Evolutionary conservation across 768 basidiomycete species (phyloP).

Genomic region (Kwoniella sp.): DNA sequence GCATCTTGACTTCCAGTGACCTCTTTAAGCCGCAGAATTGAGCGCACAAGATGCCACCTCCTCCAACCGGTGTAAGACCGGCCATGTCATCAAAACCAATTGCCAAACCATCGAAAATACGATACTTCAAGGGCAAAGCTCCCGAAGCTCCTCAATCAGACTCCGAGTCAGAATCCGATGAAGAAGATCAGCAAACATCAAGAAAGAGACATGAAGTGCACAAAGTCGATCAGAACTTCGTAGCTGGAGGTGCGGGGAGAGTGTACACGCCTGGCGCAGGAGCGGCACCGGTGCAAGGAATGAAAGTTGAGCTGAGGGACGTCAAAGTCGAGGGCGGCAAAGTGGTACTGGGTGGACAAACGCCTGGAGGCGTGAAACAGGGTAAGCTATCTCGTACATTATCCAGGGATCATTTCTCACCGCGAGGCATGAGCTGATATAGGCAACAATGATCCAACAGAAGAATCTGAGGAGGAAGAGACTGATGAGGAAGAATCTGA

Average conservation of each 20-base stretch:
- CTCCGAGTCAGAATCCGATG: slow-evolving; percentile 44
- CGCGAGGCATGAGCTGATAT: background rate
- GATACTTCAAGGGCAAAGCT: slow-evolving; percentile 50
- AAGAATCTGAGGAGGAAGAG: slow-evolving; percentile 47
- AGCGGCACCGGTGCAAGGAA: slow-evolving; percentile 19
- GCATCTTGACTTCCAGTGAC: too few species aligned
- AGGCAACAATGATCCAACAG: background rate
- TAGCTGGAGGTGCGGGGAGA: slow-evolving; percentile 53
- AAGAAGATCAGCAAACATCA: slow-evolving; percentile 23
- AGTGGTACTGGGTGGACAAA: slow-evolving; percentile 23
- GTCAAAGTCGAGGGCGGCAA: slow-evolving; percentile 47
- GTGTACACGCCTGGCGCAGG: slow-evolving; percentile 27
- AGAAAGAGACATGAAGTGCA: slow-evolving; percentile 3
- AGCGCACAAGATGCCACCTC: slow-evolving; percentile 8
- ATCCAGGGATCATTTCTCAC: background rate
- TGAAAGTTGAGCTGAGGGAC: slow-evolving; percentile 49
- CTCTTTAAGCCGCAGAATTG: too few species aligned
- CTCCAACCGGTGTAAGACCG: slow-evolving; percentile 8
- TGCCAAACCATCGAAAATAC: slow-evolving; percentile 38
- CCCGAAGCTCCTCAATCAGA: slow-evolving; percentile 35
- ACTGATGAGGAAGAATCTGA: slow-evolving; percentile 40
- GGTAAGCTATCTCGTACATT: background rate
- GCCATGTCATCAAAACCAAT: slow-evolving; percentile 10
- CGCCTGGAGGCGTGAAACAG: slow-evolving; percentile 21
- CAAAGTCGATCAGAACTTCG: slow-evolving; percentile 32